Conservation (phyloP, 768 basidiomycete genomes). For the Asterophora lycoperdoides region DNA sequence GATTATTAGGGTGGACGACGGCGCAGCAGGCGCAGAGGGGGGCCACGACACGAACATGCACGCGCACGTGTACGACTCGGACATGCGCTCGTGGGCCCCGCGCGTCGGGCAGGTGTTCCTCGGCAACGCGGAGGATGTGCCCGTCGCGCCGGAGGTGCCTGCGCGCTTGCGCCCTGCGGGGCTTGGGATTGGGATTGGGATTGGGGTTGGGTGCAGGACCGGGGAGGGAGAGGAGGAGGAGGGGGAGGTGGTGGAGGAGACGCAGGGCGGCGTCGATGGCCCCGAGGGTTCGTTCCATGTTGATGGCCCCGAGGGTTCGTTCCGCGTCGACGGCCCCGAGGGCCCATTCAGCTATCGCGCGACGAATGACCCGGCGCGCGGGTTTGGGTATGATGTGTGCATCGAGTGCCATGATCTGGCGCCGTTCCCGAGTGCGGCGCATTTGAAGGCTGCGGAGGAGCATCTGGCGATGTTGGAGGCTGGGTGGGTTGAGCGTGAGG, state of each 20-base stretch:
- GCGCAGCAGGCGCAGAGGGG: slow-evolving; percentile 6
- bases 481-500: slow-evolving; percentile 53
- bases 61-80: too few relatives aligned
- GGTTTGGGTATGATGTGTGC: slow-evolving; percentile 77
- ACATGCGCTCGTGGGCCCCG: slow-evolving; percentile 48
- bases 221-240: not conserved
- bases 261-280: too few relatives aligned
- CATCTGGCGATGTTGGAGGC: slow-evolving; percentile 63
- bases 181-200: slow-evolving; percentile 8
- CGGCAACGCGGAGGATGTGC: slow-evolving; percentile 83
- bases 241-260: too few relatives aligned
- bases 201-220: slow-evolving; percentile 3
- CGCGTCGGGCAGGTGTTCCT: slow-evolving; percentile 67
- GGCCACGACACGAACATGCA: too few relatives aligned
- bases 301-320: too few relatives aligned
- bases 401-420: slow-evolving; percentile 85
- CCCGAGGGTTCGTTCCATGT: too few relatives aligned
- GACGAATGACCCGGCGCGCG: slow-evolving; percentile 43
- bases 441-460: slow-evolving; percentile 72
- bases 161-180: slow-evolving; percentile 19
- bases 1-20: slow-evolving; percentile 49
- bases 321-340: slow-evolving; percentile 23
- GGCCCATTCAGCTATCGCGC: slow-evolving; percentile 40
- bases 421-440: slow-evolving; percentile 62
- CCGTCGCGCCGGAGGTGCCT: slow-evolving; percentile 33